These are phyloP conservation scores for Cyphellophora europaea DNA, from an alignment of 2,329 filamentous ascomycete genomes.

Conservation along the genomic window DNA sequence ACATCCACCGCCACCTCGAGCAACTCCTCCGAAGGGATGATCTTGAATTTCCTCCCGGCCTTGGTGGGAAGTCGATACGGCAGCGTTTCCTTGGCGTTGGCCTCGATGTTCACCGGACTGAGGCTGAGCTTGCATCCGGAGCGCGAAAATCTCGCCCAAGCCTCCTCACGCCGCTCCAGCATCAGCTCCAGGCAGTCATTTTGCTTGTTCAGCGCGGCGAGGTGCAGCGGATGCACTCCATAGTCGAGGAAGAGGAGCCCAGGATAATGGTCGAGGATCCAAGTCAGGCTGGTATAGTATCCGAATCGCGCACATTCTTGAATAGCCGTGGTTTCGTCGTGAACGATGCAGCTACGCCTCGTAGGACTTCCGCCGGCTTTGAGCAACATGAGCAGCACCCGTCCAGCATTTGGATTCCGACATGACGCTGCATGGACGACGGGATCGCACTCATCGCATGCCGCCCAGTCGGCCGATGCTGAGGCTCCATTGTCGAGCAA, in stretches of 20 bases:
- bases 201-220: constrained; percentile 1
- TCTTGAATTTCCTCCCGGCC: too few relatives aligned
- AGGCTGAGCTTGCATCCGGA: background rate
- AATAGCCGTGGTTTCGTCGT: background rate
- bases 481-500: background rate
- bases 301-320: background rate
- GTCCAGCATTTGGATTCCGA: background rate
- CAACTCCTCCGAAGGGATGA: too few relatives aligned
- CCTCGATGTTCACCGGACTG: too few relatives aligned
- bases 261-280: background rate
- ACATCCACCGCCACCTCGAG: too few relatives aligned
- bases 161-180: background rate
- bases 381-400: background rate
- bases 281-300: background rate
- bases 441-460: background rate
- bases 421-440: background rate
- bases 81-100: too few relatives aligned
- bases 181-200: constrained; percentile 1
- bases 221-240: background rate
- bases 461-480: background rate
- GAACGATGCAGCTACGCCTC: background rate
- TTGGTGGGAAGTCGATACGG: too few relatives aligned
- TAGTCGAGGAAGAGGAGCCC: background rate
- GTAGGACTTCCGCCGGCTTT: background rate
- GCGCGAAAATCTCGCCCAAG: background rate